These are phyloP conservation scores for Beverwykella pulmonaria DNA, from an alignment of 495 filamentous ascomycete genomes.

Conservation along the genomic window DNA sequence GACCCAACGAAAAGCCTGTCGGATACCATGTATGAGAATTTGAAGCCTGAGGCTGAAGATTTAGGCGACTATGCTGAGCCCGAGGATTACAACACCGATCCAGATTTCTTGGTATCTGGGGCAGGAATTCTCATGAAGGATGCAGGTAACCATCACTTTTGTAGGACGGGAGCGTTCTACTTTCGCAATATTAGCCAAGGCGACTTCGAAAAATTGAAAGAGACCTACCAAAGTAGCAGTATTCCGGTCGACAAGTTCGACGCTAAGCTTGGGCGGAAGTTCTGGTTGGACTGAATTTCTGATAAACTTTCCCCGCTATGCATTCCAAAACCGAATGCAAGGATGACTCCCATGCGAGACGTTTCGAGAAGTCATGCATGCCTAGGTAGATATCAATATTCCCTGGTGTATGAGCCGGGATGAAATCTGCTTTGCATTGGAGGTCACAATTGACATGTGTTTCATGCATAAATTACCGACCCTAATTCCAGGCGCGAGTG, in stretches of 20 bases:
- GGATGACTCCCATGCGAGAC: no score
- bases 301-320: background rate
- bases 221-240: background rate
- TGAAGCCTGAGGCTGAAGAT: background rate
- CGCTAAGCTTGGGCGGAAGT: constrained; percentile 5
- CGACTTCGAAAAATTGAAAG: constrained; percentile 1
- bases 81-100: background rate
- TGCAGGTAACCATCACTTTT: background rate
- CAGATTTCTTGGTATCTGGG: constrained; percentile 9
- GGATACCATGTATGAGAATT: background rate
- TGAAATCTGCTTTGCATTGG: no score
- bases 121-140: constrained; percentile 18
- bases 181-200: background rate
- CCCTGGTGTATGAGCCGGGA: no score
- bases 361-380: no score
- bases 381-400: no score
- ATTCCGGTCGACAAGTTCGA: background rate
- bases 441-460: no score
- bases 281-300: constrained; percentile 19
- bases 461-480: background rate
- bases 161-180: constrained; percentile 8
- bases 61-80: background rate
- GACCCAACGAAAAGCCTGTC: background rate
- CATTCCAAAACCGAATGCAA: background rate
- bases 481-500: constrained; percentile 2